Evolutionary conservation across 169 alveolate genomes (phyloP), one percentile per base, ranked within the genome.

Genomic region (Theileria annulata): DNA sequence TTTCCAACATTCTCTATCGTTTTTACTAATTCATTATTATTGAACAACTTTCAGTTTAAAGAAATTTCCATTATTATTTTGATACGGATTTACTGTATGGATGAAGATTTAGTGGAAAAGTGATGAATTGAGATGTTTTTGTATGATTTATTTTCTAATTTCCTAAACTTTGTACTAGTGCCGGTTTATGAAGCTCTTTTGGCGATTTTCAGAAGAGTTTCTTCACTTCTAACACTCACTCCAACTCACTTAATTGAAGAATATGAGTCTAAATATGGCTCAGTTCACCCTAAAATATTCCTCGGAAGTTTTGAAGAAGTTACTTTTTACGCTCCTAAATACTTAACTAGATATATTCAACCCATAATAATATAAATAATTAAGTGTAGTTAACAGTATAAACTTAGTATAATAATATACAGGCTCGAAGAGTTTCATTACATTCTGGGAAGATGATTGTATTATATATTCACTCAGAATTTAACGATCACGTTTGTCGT

Each of bases 241-340:
- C 59, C 76, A 42, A 3, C 58, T 12, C 25, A 71, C 23, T 58
- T 80, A 54, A 10, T 21, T 8, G 51, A 66, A 49, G 23, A 63
- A 0, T 80, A 70, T 28, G 87, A 80, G 71, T 51, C 73, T 6
- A 56, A 27, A 30, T 49, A 82, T 23, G 88, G 88, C 27, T 19
- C 67, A 17, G 0, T 62, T 15, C 88, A 82, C 75, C 88, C 88
- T 2, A 74, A 82, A 30, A 72, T 82, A 71, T 82, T 71, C 69
- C 69, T 51, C 25, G 86, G 86, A 3, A 27, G 80, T 6, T 28
- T 75, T 12, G 84, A 82, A 63, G 67, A 71, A 72, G 88, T 82
- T 30, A 25, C 85, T 74, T 21, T 1, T 5, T 15, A 37, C 33
- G 1, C 72, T 5, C 9, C 21, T 3, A 8, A 25, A 10, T 5